These are phyloP conservation scores for Peterozyma xylosa DNA, from an alignment of 805 yeast genomes.

Conservation along the genomic window DNA sequence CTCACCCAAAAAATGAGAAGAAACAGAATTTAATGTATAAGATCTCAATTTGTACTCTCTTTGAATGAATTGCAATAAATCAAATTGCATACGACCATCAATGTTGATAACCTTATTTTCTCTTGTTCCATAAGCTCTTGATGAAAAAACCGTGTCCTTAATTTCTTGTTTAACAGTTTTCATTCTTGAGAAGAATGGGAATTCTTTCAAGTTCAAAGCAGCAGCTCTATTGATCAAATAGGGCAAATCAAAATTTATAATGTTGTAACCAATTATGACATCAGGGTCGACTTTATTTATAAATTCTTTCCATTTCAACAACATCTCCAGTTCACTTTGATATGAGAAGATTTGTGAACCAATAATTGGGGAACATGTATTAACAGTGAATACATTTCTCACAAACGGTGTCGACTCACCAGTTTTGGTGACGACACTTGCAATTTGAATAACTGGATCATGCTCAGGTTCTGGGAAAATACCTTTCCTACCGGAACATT, in stretches of 20 bases:
- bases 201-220: conserved; percentile 53
- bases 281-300: conserved; percentile 86
- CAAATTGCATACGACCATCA: conserved; percentile 94
- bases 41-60: conserved; percentile 93
- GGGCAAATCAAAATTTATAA: conserved; percentile 92
- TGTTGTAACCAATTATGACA: conserved; percentile 93
- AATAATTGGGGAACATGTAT: conserved; percentile 86
- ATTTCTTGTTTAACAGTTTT: conserved; percentile 62
- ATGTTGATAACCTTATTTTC: conserved; percentile 88
- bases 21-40: conserved; percentile 90
- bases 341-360: conserved; percentile 85
- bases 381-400: conserved; percentile 88
- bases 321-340: conserved; percentile 73
- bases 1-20: conserved; percentile 88
- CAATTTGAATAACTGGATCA: conserved; percentile 95
- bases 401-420: conserved; percentile 88
- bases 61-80: conserved; percentile 84
- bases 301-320: conserved; percentile 81
- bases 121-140: conserved; percentile 94
- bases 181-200: conserved; percentile 86
- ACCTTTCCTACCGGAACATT: conserved; percentile 97
- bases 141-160: conserved; percentile 77
- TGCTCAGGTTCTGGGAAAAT: conserved; percentile 90
- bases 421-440: conserved; percentile 80
- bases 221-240: conserved; percentile 82